Base-by-base conservation (phyloP, 768 basidiomycete species). In the Brasilioporus rufonigricans region DNA sequence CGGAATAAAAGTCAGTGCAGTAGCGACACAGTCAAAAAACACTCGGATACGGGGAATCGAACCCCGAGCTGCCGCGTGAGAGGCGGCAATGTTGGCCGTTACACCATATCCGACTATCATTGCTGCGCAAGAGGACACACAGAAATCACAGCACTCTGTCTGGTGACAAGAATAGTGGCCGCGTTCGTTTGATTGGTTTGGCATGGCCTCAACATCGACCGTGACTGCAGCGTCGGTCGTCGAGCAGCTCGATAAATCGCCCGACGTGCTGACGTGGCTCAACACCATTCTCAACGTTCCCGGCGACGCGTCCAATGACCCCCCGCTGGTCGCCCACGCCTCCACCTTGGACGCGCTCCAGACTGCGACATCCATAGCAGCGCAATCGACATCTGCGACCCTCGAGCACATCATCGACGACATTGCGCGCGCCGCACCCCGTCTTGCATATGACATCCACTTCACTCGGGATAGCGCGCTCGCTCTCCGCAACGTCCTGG, bases 401-500 rank as follows among this genome's bases (percentile, higher is more conserved):
- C 82, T 98, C 52, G 97, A 98, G 69, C 85, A 86, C 57, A 83
- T 85, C 44, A 94, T 99, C 55, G 88, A 93, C 65, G 94, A 98
- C 67, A 91, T 98, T 40, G 93, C 95, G 2, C 84, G 94, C 46
- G 83, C 87, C 5, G 86, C 98, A 21, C 93, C 97, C 13, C 83
- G 97, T 36, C 79, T 99, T 44, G 85, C 91, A 1, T 98, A 97
- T 69, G 97, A 98, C 72, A 78, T 99, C 33, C 95, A 98, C 68
- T 97, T 97, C 75, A 95, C 98, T 85, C 87, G 91, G 40, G 96
- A 98, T 63, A 85, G 87, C 31, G 94, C 95, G 1, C 72, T 89
- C 18, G 80, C 89, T 3, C 78, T 98, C 23, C 88, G 90, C 56
- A 75, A 74, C 27, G 74, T 83, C 10, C 76, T 99, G 21, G 74